Evolutionary conservation across 2,329 filamentous ascomycete species (phyloP).

Genomic region (Penicillium glabrum): DNA sequence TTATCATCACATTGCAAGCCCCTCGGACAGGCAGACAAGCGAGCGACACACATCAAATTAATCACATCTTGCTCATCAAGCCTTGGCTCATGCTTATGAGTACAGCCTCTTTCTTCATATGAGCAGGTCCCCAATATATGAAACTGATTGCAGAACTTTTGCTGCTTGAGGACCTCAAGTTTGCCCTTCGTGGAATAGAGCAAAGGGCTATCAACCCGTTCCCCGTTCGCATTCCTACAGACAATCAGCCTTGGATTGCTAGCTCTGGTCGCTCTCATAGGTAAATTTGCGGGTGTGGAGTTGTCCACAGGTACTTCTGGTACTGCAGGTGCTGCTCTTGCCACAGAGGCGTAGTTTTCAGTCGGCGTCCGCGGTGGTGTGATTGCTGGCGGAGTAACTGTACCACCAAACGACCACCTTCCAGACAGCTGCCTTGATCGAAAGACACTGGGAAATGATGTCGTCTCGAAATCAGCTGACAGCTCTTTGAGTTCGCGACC

Average conservation of each 20-base stretch:
- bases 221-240: slow-evolving; percentile 1
- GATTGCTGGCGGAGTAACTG: neutral
- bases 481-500: slow-evolving; percentile 36
- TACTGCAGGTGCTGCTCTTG: neutral
- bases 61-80: slow-evolving; percentile 21
- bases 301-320: neutral
- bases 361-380: slow-evolving; percentile 12
- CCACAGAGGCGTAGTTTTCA: slow-evolving; percentile 16
- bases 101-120: slow-evolving; percentile 20
- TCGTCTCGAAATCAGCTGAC: slow-evolving; percentile 14
- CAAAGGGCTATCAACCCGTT: slow-evolving; percentile 27
- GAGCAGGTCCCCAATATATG: slow-evolving; percentile 29
- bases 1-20: slow-evolving; percentile 30
- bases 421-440: slow-evolving; percentile 8
- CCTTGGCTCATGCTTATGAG: slow-evolving; percentile 25
- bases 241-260: neutral
- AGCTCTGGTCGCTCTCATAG: neutral
- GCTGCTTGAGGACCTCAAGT: slow-evolving; percentile 24
- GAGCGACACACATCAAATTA: slow-evolving; percentile 32
- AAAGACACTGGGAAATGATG: slow-evolving; percentile 14
- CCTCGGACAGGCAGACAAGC: slow-evolving; percentile 26
- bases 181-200: slow-evolving; percentile 15
- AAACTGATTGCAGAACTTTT: slow-evolving; percentile 36
- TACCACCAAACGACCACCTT: slow-evolving; percentile 2
- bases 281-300: neutral